These are phyloP conservation scores for Candida ipomoeae DNA, from an alignment of 805 yeast species.

Conservation along the genomic window DNA sequence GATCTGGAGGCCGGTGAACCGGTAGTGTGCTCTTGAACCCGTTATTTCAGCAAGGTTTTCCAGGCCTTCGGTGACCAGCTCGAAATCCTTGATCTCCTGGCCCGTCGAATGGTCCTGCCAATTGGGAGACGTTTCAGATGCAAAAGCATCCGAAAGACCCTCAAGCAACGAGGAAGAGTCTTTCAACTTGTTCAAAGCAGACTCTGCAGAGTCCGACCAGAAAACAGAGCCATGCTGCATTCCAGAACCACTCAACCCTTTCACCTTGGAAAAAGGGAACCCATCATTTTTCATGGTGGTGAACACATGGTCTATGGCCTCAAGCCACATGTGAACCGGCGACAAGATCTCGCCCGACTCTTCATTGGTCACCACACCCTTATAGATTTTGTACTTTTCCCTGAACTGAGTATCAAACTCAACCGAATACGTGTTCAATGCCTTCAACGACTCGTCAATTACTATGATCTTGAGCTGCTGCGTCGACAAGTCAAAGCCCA, in stretches of 20 bases:
- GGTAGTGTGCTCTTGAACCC: conserved; percentile 83
- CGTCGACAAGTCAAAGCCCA: conserved; percentile 86
- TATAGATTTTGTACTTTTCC: conserved; percentile 53
- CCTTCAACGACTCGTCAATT: conserved; percentile 49
- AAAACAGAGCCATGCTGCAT: conserved; percentile 92
- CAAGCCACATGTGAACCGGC: conserved; percentile 90
- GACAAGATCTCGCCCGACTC: conserved; percentile 60
- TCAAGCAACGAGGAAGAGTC: conserved; percentile 33
- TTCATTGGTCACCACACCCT: conserved; percentile 64
- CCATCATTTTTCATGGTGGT: conserved; percentile 43
- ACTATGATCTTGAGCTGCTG: conserved; percentile 81
- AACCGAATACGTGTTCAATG: conserved; percentile 55
- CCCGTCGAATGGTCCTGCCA: conserved; percentile 95
- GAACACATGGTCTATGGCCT: conserved; percentile 67
- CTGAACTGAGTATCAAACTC: conserved; percentile 68
- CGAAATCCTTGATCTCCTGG: conserved; percentile 59
- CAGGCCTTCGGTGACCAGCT: conserved; percentile 48
- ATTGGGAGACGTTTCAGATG: conserved; percentile 70
- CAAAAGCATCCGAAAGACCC: conserved; percentile 51
- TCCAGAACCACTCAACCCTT: conserved; percentile 76
- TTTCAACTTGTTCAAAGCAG: conserved; percentile 36
- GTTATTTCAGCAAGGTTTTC: conserved; percentile 66
- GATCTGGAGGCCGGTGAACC: conserved; percentile 92
- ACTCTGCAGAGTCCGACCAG: conserved; percentile 55
- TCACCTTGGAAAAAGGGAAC: conserved; percentile 58